Conservation (phyloP, 108 stramenopile species). For the Skeletonema grethae region DNA sequence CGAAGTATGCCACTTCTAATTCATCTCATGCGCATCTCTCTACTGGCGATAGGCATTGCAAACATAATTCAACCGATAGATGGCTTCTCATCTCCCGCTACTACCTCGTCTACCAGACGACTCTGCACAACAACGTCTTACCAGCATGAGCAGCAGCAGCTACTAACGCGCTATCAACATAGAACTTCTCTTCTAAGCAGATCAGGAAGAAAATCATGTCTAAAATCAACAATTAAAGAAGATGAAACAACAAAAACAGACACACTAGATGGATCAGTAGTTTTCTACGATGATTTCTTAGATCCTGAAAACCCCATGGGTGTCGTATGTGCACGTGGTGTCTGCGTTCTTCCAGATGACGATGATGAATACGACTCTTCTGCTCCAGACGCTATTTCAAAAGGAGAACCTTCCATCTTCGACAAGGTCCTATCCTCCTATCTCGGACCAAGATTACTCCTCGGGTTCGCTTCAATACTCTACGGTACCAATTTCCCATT, state of each 20-base stretch:
- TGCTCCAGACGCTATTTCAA: background rate
- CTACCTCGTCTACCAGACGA: background rate
- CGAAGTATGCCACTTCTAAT: background rate
- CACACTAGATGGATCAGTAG: background rate
- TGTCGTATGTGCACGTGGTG: slow-evolving; percentile 53
- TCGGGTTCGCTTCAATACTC: slow-evolving; percentile 49
- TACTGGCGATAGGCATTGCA: background rate
- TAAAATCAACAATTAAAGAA: background rate
- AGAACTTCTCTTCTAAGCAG: background rate
- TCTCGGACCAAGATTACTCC: slow-evolving; percentile 52
- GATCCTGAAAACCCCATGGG: slow-evolving; percentile 18
- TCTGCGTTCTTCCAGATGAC: slow-evolving; percentile 50
- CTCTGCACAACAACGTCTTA: background rate
- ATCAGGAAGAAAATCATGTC: background rate
- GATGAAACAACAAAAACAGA: background rate
- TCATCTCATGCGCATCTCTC: background rate
- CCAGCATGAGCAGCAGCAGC: background rate
- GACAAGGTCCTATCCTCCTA: slow-evolving; percentile 28
- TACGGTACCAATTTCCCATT: slow-evolving; percentile 81
- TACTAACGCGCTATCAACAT: background rate
- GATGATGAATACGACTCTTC: slow-evolving; percentile 7
- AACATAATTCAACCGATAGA: background rate
- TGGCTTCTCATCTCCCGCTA: background rate
- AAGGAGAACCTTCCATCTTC: background rate
- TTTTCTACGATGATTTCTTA: slow-evolving; percentile 45